Percentiles rank a stretch among this genome's conserved stretches.
Evolutionary conservation across 1,284 basidiomycete species (phyloP).

Genomic region (Leccinum pachyderme): DNA sequence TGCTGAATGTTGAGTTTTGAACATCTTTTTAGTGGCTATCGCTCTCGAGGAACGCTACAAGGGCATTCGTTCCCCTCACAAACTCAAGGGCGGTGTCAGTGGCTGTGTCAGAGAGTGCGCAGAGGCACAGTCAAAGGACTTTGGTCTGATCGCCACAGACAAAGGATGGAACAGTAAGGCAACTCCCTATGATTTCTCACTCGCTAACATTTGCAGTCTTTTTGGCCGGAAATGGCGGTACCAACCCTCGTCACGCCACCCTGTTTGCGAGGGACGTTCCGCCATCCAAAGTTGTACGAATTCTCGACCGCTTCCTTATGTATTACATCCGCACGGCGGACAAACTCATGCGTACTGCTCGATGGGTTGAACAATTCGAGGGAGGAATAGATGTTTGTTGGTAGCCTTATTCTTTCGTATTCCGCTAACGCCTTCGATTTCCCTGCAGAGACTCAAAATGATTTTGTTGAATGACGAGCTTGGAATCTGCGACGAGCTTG

Average conservation of each 20-base stretch:
- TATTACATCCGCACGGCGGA: constrained; percentile 76
- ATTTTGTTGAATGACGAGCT: constrained; percentile 76
- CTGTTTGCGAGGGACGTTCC: constrained; percentile 56
- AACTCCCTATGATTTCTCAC: not conserved
- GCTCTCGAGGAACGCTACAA: constrained; percentile 75
- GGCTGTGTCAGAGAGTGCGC: constrained; percentile 77
- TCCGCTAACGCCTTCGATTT: not conserved
- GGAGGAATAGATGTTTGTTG: constrained; percentile 51
- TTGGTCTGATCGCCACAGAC: constrained; percentile 76
- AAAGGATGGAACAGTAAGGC: constrained; percentile 70
- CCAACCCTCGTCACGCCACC: constrained; percentile 58
- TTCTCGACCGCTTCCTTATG: constrained; percentile 71
- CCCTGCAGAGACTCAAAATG: constrained; percentile 50
- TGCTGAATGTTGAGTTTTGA: not conserved
- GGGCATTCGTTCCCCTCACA: constrained; percentile 72
- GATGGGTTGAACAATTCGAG: constrained; percentile 74
- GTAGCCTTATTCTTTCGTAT: not conserved
- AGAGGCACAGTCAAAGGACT: constrained; percentile 76
- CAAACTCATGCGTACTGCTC: constrained; percentile 65
- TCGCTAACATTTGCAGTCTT: constrained; percentile 45
- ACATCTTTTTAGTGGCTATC: constrained; percentile 47
- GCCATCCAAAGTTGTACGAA: constrained; percentile 58
- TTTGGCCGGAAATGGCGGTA: constrained; percentile 74
- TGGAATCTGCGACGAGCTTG: constrained; percentile 72
- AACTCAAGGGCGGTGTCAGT: constrained; percentile 77